Base-by-base conservation (phyloP, 2,329 filamentous ascomycete species). In the Sphaerulina vaccinii region DNA sequence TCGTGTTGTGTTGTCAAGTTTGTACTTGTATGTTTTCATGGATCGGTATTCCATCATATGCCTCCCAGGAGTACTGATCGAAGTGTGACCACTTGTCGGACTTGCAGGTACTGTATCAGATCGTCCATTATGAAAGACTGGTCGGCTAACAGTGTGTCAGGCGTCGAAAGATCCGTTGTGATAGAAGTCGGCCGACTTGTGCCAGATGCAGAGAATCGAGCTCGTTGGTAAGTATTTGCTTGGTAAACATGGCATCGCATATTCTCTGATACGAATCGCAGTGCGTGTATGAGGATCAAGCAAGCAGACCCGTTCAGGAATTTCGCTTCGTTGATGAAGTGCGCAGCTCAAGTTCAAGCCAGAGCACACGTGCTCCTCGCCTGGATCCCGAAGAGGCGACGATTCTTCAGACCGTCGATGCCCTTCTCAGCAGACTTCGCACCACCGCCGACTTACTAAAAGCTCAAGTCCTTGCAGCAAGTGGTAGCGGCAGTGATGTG, bases 321-420 rank as follows among this genome's bases (percentile, higher is more conserved):
- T 58, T 55, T 32, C 55, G 52, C 37, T 58, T 58, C 46, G 52
- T 58, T 39, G 54, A 52, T 52, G 52, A 49, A 52, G 47, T 11
- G 16, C 8, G 45, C 36, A 16, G 1, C 13, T 9, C 21, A 37
- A n/a, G 11, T 18, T 11, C 3, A 19, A 6, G 29, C 15, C 16
- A 35, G 43, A 47, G 18, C 11, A 52, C 43, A 15, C 16, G 38
- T 27, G 29, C 41, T 24, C 15, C 23, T 19, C 21, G 24, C n/a
- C 10, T 13, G 22, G 18, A 41, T 18, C 27, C 13, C 21, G 24
- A 39, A n/a, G 15, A 39, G 29, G 18, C 19, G 5, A 49, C 51
- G 4, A 16, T 42, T 32, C 33, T 58, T 23, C 49, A 41, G 24
- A 52, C 36, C 22, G 51, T 58, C 23, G 52, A 55, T 37, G 24